These are phyloP conservation scores for Gonapodya prolifera DNA, from an alignment of 192 early-diverging fungal species.

Conservation along the genomic window DNA sequence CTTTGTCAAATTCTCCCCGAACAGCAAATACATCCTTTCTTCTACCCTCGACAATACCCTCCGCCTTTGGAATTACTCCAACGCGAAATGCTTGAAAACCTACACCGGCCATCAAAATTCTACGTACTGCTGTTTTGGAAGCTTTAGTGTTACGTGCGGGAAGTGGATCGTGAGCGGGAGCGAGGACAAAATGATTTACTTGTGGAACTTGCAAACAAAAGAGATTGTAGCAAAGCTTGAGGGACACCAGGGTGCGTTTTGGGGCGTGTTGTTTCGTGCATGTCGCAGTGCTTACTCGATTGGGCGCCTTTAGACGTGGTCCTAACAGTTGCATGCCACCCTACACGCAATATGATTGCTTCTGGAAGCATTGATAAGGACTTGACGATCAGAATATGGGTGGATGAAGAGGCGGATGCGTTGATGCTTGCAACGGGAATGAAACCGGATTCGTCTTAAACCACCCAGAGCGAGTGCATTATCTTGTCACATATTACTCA, in stretches of 20 bases:
- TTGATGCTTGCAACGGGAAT: not conserved
- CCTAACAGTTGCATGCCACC: constrained; percentile 85
- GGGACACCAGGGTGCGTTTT: constrained; percentile 69
- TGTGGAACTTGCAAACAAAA: constrained; percentile 95
- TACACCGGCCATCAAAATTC: constrained; percentile 85
- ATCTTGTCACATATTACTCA: too few relatives aligned
- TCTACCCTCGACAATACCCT: constrained; percentile 87
- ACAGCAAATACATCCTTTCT: constrained; percentile 96
- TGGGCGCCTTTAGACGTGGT: constrained; percentile 54
- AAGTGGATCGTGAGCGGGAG: constrained; percentile 95
- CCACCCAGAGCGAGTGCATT: too few relatives aligned
- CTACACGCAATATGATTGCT: constrained; percentile 87
- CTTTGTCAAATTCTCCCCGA: constrained; percentile 97
- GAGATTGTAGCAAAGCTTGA: constrained; percentile 88
- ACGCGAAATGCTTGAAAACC: constrained; percentile 90
- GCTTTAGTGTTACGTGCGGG: constrained; percentile 82
- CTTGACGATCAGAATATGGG: constrained; percentile 27
- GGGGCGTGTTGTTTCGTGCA: not conserved
- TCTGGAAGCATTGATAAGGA: constrained; percentile 86
- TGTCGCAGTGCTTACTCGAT: constrained; percentile 1
- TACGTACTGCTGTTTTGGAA: constrained; percentile 86
- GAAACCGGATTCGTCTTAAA: not conserved
- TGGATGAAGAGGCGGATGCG: not conserved
- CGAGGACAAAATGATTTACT: constrained; percentile 87
- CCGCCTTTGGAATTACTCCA: constrained; percentile 88